Evolutionary conservation across 352 stramenopile species (phyloP), one percentile per base, ranked within the genome.

Genomic region (Globisporangium parvum): DNA sequence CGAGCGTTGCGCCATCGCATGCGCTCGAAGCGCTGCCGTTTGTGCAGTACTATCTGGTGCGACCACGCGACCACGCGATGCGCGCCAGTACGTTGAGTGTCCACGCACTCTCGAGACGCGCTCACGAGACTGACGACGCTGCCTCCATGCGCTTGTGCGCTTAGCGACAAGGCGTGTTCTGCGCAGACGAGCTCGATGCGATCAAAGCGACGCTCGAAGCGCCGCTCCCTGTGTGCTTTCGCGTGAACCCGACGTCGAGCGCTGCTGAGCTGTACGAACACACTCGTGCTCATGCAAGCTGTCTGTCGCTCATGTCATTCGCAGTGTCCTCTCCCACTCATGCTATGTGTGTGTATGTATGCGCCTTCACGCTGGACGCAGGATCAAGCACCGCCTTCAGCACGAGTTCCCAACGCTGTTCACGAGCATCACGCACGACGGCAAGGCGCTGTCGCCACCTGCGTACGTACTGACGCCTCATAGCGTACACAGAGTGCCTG

Each of bases 11-110:
- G 17, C 18, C 28, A 26, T 42, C 44, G 9, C 42, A 50, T 50
- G 31, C 23, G 24, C 46, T 45, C 18, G 51, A 55, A 24, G 63
- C 64, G 18, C 55, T 63, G 20, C 49, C 60, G 35, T 71, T 90
- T 52, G 65, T 86, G 51, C 71, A 88, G 57, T 91, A 88, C 58
- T 91, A 91, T 53, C 39, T 91, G 57, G 75, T 87, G 59, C 23
- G 59, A 24, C n/a, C 18, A 17, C n/a, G 12, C 18, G 21, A 28
- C 33, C 12, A 14, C 11, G 20, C 6, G 33, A 40, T 57, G 41
- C 5, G 26, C 23, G 17, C 14, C 15, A 26, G 15, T 37, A 26
- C 5, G 10, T 26, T 1, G 33, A 31, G 17, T 12, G 11, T 14
- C 41, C n/a, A 15, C 10, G n/a, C 15, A 20, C 15, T 21, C 23